Evolutionary conservation across 163 green algal genomes (phyloP).

Genomic region (Chlamydomonas reinhardtii): DNA sequence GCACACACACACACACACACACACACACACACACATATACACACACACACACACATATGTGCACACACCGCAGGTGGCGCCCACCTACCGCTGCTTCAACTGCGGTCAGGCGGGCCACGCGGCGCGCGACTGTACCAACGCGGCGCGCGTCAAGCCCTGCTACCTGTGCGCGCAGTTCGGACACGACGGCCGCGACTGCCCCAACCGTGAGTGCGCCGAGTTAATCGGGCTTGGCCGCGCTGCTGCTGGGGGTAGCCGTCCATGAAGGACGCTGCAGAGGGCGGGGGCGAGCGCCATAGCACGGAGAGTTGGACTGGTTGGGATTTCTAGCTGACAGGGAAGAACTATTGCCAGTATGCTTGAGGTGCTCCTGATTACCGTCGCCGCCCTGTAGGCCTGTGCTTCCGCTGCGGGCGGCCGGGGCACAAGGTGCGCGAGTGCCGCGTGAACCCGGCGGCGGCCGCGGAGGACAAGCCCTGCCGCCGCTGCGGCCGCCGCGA

Average conservation of each 20-base stretch:
- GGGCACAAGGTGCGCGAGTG: conserved; percentile 50
- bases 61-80: not conserved
- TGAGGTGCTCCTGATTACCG: no score
- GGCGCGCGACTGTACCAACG: conserved; percentile 53
- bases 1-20: no score
- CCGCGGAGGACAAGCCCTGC: not conserved
- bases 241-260: no score
- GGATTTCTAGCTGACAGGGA: no score
- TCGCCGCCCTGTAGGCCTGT: conserved; percentile 23
- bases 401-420: conserved; percentile 51
- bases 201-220: conserved; percentile 59
- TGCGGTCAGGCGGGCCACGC: conserved; percentile 57
- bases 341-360: no score
- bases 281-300: no score
- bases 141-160: conserved; percentile 54
- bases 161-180: conserved; percentile 64
- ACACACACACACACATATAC: no score
- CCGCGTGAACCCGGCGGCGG: not conserved
- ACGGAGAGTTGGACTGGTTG: no score
- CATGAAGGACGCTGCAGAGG: no score
- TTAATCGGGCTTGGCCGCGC: no score
- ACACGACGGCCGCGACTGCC: conserved; percentile 58
- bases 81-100: conserved; percentile 57
- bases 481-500: conserved; percentile 31
- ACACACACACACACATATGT: no score